A percentile compares a stretch with the other conserved stretches of the same genome.
Conservation (phyloP, 805 yeast species). For the Zygosaccharomyces gambellarensis region DNA sequence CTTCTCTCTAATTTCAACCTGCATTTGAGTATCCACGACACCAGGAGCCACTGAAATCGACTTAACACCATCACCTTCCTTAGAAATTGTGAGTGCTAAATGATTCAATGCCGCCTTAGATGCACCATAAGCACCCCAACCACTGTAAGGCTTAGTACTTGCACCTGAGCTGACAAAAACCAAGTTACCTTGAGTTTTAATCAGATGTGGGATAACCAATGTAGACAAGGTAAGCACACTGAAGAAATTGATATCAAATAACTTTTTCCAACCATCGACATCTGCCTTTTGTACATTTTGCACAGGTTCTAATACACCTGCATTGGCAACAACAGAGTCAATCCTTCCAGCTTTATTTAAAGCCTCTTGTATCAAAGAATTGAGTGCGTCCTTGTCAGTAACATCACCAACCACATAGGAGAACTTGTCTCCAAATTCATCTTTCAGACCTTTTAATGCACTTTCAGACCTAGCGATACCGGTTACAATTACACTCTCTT, state of each 20-base stretch:
- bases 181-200: constrained; percentile 51
- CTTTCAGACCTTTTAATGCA: constrained; percentile 41
- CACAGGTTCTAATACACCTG: constrained; percentile 82
- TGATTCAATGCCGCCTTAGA: constrained; percentile 90
- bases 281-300: constrained; percentile 39
- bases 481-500: constrained; percentile 48
- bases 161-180: constrained; percentile 92
- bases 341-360: constrained; percentile 49
- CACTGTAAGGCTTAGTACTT: constrained; percentile 41
- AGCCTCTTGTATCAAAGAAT: constrained; percentile 42
- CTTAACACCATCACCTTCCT: constrained; percentile 50
- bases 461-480: constrained; percentile 61
- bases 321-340: constrained; percentile 68
- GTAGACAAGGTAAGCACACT: constrained; percentile 59
- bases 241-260: constrained; percentile 75
- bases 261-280: constrained; percentile 52
- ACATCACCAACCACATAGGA: constrained; percentile 59
- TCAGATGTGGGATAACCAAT: constrained; percentile 53
- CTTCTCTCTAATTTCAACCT: constrained; percentile 64
- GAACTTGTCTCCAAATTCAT: constrained; percentile 47
- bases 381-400: constrained; percentile 34
- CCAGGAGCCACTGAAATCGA: constrained; percentile 87
- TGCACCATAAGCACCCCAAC: constrained; percentile 89
- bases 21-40: constrained; percentile 90
- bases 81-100: constrained; percentile 59